Evolutionary conservation across 768 basidiomycete species (phyloP).

Genomic region (Amanita rimosa): DNA sequence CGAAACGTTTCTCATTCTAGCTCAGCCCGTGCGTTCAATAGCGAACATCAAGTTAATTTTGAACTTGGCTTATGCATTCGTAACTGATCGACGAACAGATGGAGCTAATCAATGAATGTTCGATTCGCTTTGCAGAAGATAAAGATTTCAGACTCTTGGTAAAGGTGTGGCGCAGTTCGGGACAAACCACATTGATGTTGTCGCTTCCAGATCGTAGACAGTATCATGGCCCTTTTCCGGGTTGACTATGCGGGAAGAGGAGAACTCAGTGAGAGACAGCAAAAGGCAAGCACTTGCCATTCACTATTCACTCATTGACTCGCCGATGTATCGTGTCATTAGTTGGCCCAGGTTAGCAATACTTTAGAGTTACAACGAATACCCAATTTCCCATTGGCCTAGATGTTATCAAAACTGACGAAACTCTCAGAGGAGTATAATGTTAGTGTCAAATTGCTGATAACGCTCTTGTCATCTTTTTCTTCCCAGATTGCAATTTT

Average conservation of each 20-base stretch:
- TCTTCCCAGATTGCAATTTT: conserved; percentile 63
- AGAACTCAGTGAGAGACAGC: conserved; percentile 88
- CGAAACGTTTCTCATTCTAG: neutral
- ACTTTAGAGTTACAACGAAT: neutral
- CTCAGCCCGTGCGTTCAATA: conserved; percentile 80
- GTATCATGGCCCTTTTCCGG: conserved; percentile 94
- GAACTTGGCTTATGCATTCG: conserved; percentile 3
- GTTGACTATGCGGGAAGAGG: conserved; percentile 92
- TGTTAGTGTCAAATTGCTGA: conserved; percentile 24
- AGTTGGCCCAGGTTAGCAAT: conserved; percentile 70
- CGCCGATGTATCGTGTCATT: conserved; percentile 5
- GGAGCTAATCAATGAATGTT: conserved; percentile 88
- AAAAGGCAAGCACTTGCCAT: conserved; percentile 44
- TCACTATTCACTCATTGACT: neutral
- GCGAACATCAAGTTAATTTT: conserved; percentile 78
- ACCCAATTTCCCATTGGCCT: neutral
- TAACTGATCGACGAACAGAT: conserved; percentile 33
- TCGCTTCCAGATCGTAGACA: conserved; percentile 70
- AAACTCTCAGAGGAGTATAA: conserved; percentile 92
- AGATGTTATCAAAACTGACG: conserved; percentile 88
- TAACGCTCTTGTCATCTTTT: conserved; percentile 7
- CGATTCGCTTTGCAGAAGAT: conserved; percentile 81
- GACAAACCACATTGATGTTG: conserved; percentile 8
- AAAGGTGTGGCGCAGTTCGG: neutral
- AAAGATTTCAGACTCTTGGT: conserved; percentile 72